phyloP scores from a whole-genome alignment of 345 rosid genomes.

The Linum lewisii region DNA sequence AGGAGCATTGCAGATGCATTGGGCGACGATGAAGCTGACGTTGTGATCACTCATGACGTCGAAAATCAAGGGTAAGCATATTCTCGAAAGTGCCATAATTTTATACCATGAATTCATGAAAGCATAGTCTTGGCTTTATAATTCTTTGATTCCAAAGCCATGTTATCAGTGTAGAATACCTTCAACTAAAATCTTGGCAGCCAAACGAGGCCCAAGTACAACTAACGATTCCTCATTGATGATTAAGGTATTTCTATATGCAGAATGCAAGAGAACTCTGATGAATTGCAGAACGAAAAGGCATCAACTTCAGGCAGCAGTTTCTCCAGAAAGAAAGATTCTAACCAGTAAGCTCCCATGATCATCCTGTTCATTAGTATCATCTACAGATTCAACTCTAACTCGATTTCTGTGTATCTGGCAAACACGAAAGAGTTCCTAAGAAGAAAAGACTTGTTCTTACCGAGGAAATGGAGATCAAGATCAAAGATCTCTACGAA shows the following conservation, averaged over 20 bases:
- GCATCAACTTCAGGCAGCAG: slow-evolving; percentile 12
- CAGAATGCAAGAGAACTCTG: slow-evolving; percentile 13
- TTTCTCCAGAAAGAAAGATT: slow-evolving; percentile 12
- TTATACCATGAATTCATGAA: no score
- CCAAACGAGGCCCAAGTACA: no score
- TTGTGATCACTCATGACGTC: slow-evolving; percentile 51
- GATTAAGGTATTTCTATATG: background rate
- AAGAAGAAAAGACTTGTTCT: slow-evolving; percentile 54
- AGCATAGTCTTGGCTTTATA: no score
- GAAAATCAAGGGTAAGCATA: slow-evolving; percentile 34
- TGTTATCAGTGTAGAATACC: no score
- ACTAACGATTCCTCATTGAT: no score
- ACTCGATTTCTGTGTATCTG: slow-evolving; percentile 1
- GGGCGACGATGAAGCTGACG: slow-evolving; percentile 99
- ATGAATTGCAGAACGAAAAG: slow-evolving; percentile 17
- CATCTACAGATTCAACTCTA: background rate
- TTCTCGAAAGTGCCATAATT: no score
- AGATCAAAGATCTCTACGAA: slow-evolving; percentile 58
- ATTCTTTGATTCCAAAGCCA: no score
- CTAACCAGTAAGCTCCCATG: slow-evolving; percentile 10
- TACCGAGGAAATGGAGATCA: slow-evolving; percentile 44
- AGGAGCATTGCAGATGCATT: slow-evolving; percentile 91
- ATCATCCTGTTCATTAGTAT: slow-evolving; percentile 13
- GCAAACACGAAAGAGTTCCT: slow-evolving; percentile 26
- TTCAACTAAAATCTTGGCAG: no score